Evolutionary conservation across 768 basidiomycete genomes (phyloP).

Genomic region (Rhizopogon roseolus): DNA sequence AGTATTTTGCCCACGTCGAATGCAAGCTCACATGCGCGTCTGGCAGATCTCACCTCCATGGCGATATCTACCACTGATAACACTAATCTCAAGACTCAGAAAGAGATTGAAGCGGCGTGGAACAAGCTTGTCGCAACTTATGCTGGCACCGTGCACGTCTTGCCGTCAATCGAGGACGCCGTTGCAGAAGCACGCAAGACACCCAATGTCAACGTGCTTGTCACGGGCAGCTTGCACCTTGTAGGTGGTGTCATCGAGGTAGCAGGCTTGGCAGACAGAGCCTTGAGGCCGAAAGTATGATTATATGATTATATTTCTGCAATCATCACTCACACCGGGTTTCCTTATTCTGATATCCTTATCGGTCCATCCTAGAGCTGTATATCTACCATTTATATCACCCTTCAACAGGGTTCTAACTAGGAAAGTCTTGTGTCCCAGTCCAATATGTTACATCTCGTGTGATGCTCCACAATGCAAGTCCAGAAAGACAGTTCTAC

Average conservation of each 20-base stretch:
- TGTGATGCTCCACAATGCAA: neutral
- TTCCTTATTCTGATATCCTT: neutral
- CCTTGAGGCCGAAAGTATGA: neutral
- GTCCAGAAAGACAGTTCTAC: neutral
- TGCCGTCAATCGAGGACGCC: slow-evolving; percentile 88
- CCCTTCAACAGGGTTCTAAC: slow-evolving; percentile 32
- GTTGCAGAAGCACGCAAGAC: slow-evolving; percentile 38
- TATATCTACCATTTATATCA: slow-evolving; percentile 2
- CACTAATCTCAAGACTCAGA: slow-evolving; percentile 65
- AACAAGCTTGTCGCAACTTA: slow-evolving; percentile 54
- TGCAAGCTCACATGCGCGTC: neutral
- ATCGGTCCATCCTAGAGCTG: neutral
- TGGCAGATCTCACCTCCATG: slow-evolving; percentile 70
- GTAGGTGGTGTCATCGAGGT: slow-evolving; percentile 94
- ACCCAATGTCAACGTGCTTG: slow-evolving; percentile 57
- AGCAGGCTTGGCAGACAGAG: slow-evolving; percentile 50
- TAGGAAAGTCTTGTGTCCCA: neutral
- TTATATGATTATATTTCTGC: no score
- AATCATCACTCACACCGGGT: neutral
- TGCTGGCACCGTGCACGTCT: slow-evolving; percentile 62
- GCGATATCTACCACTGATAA: slow-evolving; percentile 62
- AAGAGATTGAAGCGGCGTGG: slow-evolving; percentile 76
- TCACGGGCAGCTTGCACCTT: slow-evolving; percentile 89
- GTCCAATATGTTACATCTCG: neutral
- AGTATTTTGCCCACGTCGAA: slow-evolving; percentile 16